Evolutionary conservation across 805 yeast genomes (phyloP).

Genomic region (Lipomyces mesembrius): DNA sequence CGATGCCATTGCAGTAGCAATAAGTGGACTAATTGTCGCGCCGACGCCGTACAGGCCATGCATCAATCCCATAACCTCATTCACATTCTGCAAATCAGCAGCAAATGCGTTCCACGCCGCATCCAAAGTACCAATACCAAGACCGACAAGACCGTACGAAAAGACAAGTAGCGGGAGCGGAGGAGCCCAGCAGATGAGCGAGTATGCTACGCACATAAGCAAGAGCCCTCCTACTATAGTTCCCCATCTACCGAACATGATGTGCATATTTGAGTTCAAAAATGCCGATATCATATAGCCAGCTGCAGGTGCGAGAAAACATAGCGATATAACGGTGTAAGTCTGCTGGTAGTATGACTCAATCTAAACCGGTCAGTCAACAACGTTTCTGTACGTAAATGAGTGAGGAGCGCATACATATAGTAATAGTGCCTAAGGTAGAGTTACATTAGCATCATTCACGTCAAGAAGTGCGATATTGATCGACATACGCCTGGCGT

Average conservation of each 20-base stretch:
- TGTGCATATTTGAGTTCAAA: constrained; percentile 53
- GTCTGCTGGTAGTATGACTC: constrained; percentile 55
- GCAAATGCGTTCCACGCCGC: constrained; percentile 61
- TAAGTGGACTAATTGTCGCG: constrained; percentile 70
- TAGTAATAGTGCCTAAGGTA: constrained; percentile 6
- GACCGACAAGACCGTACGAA: constrained; percentile 60
- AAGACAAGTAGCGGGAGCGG: constrained; percentile 56
- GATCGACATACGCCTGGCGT: constrained; percentile 55
- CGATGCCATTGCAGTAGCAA: constrained; percentile 62
- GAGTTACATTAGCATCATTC: not conserved
- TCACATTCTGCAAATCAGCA: constrained; percentile 56
- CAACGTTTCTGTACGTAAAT: no score
- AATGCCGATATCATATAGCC: constrained; percentile 61
- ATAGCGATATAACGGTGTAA: constrained; percentile 59
- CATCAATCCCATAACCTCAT: constrained; percentile 62
- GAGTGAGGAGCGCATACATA: constrained; percentile 4
- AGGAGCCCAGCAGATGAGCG: constrained; percentile 55
- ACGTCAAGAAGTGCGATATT: not conserved
- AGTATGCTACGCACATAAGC: constrained; percentile 50
- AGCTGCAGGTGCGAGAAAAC: constrained; percentile 61
- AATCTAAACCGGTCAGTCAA: constrained; percentile 46
- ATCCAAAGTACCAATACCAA: constrained; percentile 56
- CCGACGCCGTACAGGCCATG: constrained; percentile 80
- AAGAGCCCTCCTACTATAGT: constrained; percentile 50
- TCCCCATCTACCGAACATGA: constrained; percentile 49